Conservation (phyloP, 768 basidiomycete species). For the Podaxis mareebaensis region DNA sequence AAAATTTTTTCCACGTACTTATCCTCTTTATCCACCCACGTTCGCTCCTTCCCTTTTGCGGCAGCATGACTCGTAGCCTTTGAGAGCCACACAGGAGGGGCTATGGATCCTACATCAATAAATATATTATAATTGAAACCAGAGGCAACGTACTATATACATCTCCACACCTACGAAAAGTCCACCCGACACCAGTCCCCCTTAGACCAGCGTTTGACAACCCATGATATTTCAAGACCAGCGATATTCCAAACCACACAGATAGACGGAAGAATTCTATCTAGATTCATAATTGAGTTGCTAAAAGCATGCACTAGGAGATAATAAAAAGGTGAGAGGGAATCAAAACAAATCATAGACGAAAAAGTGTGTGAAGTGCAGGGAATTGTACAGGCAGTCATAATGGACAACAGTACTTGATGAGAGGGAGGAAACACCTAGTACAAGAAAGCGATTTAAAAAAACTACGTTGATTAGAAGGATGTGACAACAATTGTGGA, state of each 20-base stretch:
- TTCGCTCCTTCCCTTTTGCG: background rate
- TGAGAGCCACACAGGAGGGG: background rate
- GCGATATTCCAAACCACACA: background rate
- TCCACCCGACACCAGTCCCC: background rate
- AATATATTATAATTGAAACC: background rate
- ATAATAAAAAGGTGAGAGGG: constrained; percentile 3
- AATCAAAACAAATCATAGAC: constrained; percentile 7
- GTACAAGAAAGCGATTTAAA: constrained; percentile 7
- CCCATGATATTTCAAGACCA: background rate
- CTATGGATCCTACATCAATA: background rate
- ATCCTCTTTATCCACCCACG: background rate
- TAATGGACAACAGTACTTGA: constrained; percentile 8
- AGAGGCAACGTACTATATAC: background rate
- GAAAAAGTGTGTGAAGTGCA: background rate
- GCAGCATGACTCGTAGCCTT: background rate
- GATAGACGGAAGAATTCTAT: constrained; percentile 8
- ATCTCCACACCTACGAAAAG: background rate
- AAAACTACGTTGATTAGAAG: constrained; percentile 9
- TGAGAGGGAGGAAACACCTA: background rate
- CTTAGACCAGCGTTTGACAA: background rate
- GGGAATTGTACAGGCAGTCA: constrained; percentile 2
- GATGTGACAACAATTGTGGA: background rate
- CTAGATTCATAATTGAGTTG: constrained; percentile 13
- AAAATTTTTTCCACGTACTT: background rate
- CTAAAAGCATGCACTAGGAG: constrained; percentile 11